Conservation (phyloP, 768 basidiomycete genomes). For the Nidularia sp. region DNA sequence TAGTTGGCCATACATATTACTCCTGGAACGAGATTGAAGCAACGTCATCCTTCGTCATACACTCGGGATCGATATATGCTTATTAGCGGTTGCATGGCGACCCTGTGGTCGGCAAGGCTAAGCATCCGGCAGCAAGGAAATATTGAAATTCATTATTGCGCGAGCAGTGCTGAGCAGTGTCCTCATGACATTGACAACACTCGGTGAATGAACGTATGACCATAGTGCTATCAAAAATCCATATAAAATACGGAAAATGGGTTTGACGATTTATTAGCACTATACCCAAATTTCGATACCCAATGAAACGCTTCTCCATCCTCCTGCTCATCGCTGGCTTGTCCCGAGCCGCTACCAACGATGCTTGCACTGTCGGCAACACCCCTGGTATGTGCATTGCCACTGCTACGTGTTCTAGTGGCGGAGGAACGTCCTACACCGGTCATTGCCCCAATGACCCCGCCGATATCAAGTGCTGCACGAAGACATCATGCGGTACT, state of each 20-base stretch:
- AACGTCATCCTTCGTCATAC: too few relatives aligned
- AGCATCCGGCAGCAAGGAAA: too few relatives aligned
- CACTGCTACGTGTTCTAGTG: constrained; percentile 16
- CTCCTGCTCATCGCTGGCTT: constrained; percentile 3
- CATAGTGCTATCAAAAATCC: neutral
- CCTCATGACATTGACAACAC: constrained; percentile 1
- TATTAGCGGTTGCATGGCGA: too few relatives aligned
- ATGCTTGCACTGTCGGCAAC: constrained; percentile 15
- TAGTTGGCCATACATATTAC: too few relatives aligned
- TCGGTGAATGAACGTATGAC: neutral
- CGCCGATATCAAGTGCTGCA: constrained; percentile 19
- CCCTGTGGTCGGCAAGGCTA: too few relatives aligned
- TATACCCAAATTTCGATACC: too few relatives aligned
- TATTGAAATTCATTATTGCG: too few relatives aligned
- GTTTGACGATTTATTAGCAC: too few relatives aligned
- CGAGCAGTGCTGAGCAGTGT: neutral
- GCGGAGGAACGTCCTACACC: constrained; percentile 13
- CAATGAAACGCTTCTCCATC: neutral
- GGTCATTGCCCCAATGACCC: constrained; percentile 24
- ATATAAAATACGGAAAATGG: too few relatives aligned
- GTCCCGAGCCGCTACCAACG: constrained; percentile 14
- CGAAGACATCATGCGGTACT: constrained; percentile 16
- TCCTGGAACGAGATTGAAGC: too few relatives aligned
- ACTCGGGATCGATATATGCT: too few relatives aligned
- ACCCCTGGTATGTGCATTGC: constrained; percentile 20